phyloP scores from a whole-genome alignment of 768 basidiomycete genomes.

The Harrya chromipes region DNA sequence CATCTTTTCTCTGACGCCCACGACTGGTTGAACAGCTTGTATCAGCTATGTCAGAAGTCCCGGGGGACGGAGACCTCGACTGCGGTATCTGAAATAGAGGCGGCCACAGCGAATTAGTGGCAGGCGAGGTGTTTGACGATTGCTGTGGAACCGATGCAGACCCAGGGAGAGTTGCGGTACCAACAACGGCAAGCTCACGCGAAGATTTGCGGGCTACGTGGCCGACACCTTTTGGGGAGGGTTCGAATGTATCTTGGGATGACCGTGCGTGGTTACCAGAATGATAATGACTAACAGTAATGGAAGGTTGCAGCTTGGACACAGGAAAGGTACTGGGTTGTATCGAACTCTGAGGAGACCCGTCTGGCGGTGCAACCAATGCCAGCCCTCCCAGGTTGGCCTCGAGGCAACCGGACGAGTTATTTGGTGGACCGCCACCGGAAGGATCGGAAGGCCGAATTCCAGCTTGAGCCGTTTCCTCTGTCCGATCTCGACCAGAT shows the following conservation, averaged over 20 bases:
- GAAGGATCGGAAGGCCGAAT: slow-evolving; percentile 17
- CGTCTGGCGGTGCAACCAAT: slow-evolving; percentile 72
- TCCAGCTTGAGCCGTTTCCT: slow-evolving; percentile 15
- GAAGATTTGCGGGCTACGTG: slow-evolving; percentile 44
- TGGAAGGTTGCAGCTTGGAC: slow-evolving; percentile 18
- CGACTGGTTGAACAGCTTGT: slow-evolving; percentile 27
- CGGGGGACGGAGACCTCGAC: slow-evolving; percentile 33
- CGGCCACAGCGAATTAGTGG: slow-evolving; percentile 33
- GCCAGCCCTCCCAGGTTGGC: slow-evolving; percentile 47
- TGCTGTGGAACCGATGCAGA: slow-evolving; percentile 27
- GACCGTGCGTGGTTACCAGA: slow-evolving; percentile 41
- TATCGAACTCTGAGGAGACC: slow-evolving; percentile 48
- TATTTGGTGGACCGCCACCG: slow-evolving; percentile 28
- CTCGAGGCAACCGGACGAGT: slow-evolving; percentile 38
- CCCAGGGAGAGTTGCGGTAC: slow-evolving; percentile 36
- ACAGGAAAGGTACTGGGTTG: slow-evolving; percentile 51
- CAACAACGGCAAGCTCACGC: slow-evolving; percentile 53
- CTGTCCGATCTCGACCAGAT: slow-evolving; percentile 27
- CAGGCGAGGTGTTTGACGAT: slow-evolving; percentile 28
- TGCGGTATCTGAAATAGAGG: slow-evolving; percentile 37
- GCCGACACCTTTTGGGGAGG: slow-evolving; percentile 29
- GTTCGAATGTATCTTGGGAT: slow-evolving; percentile 43
- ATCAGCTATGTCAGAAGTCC: slow-evolving; percentile 31
- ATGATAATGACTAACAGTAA: slow-evolving; percentile 4
- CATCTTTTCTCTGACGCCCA: slow-evolving; percentile 33